phyloP scores from a whole-genome alignment of 768 basidiomycete species.

The Lactarius evosmus region DNA sequence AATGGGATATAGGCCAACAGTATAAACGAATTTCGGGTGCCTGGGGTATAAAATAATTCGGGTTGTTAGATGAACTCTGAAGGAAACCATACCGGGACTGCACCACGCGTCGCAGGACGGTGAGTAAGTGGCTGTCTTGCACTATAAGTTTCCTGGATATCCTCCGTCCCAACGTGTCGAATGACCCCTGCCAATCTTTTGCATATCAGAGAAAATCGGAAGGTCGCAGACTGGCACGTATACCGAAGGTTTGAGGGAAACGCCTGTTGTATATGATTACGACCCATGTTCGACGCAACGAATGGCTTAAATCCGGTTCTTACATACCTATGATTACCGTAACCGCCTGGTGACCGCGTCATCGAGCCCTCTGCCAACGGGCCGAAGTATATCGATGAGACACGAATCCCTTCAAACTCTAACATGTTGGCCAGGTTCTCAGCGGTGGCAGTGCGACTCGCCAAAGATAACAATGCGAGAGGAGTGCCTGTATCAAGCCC shows the following conservation, averaged over 20 bases:
- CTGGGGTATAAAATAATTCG: constrained; percentile 9
- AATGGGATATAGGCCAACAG: constrained; percentile 22
- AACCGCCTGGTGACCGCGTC: background rate
- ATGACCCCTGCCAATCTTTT: constrained; percentile 18
- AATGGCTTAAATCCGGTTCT: background rate
- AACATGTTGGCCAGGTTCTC: constrained; percentile 15
- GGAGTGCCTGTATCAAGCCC: constrained; percentile 8
- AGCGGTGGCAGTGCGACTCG: constrained; percentile 13
- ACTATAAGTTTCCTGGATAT: constrained; percentile 20
- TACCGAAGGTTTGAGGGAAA: constrained; percentile 15
- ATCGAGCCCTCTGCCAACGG: constrained; percentile 3
- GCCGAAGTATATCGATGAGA: constrained; percentile 19
- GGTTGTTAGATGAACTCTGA: background rate
- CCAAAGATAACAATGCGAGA: constrained; percentile 8
- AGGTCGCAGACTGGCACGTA: background rate
- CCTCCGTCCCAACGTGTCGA: constrained; percentile 3
- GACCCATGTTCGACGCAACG: background rate
- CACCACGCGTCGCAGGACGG: constrained; percentile 17
- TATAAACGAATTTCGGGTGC: constrained; percentile 27
- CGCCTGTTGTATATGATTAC: background rate
- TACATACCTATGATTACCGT: constrained; percentile 5
- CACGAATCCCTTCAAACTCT: constrained; percentile 18
- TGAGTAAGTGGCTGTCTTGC: constrained; percentile 13
- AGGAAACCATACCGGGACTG: constrained; percentile 23
- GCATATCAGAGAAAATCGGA: constrained; percentile 7